phyloP scores from a whole-genome alignment of 768 basidiomycete species.

The Amanita rimosa region DNA sequence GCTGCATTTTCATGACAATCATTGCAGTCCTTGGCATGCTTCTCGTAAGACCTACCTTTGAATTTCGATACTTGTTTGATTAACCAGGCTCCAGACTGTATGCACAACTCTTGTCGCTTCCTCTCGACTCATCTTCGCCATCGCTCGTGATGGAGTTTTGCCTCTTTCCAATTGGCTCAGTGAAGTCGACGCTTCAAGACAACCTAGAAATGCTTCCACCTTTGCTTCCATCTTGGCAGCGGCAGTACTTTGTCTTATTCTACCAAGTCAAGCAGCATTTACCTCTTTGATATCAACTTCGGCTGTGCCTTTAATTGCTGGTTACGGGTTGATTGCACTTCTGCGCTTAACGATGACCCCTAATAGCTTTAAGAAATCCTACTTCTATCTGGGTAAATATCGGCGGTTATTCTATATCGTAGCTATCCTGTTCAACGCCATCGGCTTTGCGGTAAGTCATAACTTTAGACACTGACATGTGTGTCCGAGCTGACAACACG shows the following conservation, averaged over 20 bases:
- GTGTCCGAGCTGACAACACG: conserved; percentile 6
- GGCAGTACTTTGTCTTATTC: conserved; percentile 66
- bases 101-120: conserved; percentile 82
- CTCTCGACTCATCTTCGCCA: conserved; percentile 81
- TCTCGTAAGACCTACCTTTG: conserved; percentile 34
- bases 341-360: conserved; percentile 77
- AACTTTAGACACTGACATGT: neutral
- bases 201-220: conserved; percentile 78
- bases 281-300: conserved; percentile 84
- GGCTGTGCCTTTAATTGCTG: conserved; percentile 77
- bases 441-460: conserved; percentile 61
- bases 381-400: conserved; percentile 60
- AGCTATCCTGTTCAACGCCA: conserved; percentile 57
- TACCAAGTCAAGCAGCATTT: conserved; percentile 88
- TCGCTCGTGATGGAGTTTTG: conserved; percentile 89
- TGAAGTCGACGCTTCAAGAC: conserved; percentile 53
- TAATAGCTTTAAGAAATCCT: conserved; percentile 57
- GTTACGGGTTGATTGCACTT: conserved; percentile 73
- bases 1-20: conserved; percentile 79
- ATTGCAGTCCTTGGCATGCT: conserved; percentile 80
- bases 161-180: conserved; percentile 81
- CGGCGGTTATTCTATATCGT: conserved; percentile 59
- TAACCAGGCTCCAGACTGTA: conserved; percentile 46
- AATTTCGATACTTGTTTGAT: neutral
- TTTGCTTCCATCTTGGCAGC: conserved; percentile 78